Conservation (phyloP, 140 eudicot genomes). For the Ambrosia hybrid region DNA sequence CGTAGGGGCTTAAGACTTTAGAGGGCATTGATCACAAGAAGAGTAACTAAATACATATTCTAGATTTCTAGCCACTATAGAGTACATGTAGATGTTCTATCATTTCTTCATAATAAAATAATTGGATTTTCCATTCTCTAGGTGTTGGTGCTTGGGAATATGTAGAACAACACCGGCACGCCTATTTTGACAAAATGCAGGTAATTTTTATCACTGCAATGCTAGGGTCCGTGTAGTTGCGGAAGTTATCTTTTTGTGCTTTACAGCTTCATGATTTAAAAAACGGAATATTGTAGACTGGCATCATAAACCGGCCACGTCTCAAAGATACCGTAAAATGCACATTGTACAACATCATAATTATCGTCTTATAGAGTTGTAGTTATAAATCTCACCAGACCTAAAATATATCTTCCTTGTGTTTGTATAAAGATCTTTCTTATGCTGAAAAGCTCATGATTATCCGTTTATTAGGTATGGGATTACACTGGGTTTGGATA, state of each 20-base stretch:
- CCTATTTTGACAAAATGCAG: slow-evolving; percentile 96
- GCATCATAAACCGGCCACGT: not conserved
- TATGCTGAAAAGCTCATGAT: not conserved
- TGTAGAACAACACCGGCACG: slow-evolving; percentile 88
- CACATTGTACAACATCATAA: too few relatives aligned
- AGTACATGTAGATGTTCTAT: slow-evolving; percentile 2
- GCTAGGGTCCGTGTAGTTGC: not conserved
- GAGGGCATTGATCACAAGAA: not conserved
- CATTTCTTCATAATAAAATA: slow-evolving; percentile 10
- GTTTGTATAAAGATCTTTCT: not conserved
- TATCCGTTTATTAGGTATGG: slow-evolving; percentile 66
- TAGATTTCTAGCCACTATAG: not conserved
- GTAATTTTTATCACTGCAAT: slow-evolving; percentile 34
- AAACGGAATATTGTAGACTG: too few relatives aligned
- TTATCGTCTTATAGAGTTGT: too few relatives aligned
- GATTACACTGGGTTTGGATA: slow-evolving; percentile 96
- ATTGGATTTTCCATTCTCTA: slow-evolving; percentile 32
- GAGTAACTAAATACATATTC: slow-evolving; percentile 1
- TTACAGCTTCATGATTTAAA: not conserved
- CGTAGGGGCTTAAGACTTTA: not conserved
- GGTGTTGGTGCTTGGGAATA: slow-evolving; percentile 93
- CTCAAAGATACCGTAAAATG: too few relatives aligned
- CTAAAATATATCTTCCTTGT: not conserved
- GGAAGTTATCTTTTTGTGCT: not conserved
- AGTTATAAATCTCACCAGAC: too few relatives aligned